Percentiles rank a stretch among this genome's conserved stretches.
Conservation (phyloP, 1,284 basidiomycete species). For the Puccinia novopanici region DNA sequence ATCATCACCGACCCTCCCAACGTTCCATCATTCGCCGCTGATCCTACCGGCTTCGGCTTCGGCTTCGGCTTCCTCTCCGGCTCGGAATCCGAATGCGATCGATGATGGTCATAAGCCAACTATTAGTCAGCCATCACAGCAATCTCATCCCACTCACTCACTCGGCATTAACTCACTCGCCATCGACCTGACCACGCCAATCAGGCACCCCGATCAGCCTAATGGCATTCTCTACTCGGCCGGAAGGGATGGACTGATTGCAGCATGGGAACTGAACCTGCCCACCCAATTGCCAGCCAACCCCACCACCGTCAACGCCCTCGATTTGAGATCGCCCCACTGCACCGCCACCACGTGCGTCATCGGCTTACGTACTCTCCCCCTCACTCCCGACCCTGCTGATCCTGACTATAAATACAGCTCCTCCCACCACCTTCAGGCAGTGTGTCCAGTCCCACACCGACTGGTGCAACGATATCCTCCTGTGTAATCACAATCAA, state of each 20-base stretch:
- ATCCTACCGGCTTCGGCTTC: slow-evolving; percentile 3
- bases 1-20: neutral
- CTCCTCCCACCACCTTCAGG: slow-evolving; percentile 59
- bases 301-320: neutral
- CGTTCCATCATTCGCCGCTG: neutral
- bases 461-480: slow-evolving; percentile 95
- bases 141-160: slow-evolving; percentile 65
- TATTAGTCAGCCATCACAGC: neutral
- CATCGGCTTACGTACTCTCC: neutral
- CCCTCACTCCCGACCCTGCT: neutral
- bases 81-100: too few species aligned
- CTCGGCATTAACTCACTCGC: slow-evolving; percentile 82
- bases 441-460: slow-evolving; percentile 61
- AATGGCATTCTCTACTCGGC: slow-evolving; percentile 79
- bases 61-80: too few species aligned
- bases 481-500: slow-evolving; percentile 88
- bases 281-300: neutral
- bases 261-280: slow-evolving; percentile 81
- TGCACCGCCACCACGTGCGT: slow-evolving; percentile 14
- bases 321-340: slow-evolving; percentile 34
- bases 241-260: slow-evolving; percentile 86
- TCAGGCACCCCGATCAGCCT: slow-evolving; percentile 65
- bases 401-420: slow-evolving; percentile 24
- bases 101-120: neutral
- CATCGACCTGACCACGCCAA: slow-evolving; percentile 76